phyloP scores from a whole-genome alignment of 148 eudicot species.

The Hydrangea macrophylla region DNA sequence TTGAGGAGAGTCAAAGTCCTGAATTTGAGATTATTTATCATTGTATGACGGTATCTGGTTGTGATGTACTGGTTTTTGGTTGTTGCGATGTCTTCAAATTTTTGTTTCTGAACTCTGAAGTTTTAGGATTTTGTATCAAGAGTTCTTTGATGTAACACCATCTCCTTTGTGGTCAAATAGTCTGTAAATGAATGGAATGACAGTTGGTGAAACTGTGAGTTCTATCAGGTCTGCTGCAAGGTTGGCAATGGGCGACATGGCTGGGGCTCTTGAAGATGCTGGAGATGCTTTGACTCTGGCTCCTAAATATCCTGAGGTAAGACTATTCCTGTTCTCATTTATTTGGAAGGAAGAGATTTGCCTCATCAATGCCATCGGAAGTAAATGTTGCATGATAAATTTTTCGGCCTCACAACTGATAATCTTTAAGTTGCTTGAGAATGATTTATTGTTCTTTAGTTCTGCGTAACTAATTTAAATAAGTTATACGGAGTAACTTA shows the following conservation, averaged over 20 bases:
- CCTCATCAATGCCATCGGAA: background rate
- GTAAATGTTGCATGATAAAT: background rate
- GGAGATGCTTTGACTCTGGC: slow-evolving; percentile 51
- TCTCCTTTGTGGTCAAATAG: background rate
- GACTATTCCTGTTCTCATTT: slow-evolving; percentile 6
- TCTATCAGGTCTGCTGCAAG: slow-evolving; percentile 54
- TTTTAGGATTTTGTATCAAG: background rate
- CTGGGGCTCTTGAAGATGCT: slow-evolving; percentile 81
- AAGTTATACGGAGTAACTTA: no score
- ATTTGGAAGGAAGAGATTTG: background rate
- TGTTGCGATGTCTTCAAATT: background rate
- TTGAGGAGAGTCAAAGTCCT: background rate
- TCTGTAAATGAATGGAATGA: background rate
- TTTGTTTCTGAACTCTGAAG: background rate
- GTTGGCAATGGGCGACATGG: slow-evolving; percentile 48
- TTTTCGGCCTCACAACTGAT: background rate
- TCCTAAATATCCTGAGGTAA: slow-evolving; percentile 64
- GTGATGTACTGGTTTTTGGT: slow-evolving; percentile 1
- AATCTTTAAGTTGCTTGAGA: slow-evolving; percentile 7
- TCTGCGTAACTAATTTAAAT: no score
- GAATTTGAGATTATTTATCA: background rate
- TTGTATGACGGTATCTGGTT: background rate
- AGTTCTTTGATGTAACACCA: background rate
- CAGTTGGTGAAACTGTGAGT: background rate
- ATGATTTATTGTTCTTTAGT: no score